Evolutionary conservation across 306 rosid species (phyloP).

Genomic region (Lithocarpus polystachyus): DNA sequence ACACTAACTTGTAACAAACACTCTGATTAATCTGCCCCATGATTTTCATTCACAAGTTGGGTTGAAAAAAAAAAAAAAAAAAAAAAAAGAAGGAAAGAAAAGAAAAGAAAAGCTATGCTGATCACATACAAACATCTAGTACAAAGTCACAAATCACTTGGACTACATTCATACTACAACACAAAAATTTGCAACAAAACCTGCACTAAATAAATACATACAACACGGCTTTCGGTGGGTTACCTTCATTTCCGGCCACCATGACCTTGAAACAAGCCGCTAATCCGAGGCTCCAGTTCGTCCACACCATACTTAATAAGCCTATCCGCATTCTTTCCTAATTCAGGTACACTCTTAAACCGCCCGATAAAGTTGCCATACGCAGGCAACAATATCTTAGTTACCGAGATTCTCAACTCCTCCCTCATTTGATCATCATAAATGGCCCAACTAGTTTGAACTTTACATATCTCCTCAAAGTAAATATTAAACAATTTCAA

Average conservation of each 20-base stretch:
- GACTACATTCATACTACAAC: conserved; percentile 16
- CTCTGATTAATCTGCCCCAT: background rate
- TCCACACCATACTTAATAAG: conserved; percentile 52
- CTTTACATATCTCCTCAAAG: conserved; percentile 71
- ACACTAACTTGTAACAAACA: background rate
- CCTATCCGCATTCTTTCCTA: conserved; percentile 57
- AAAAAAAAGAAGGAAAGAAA: background rate
- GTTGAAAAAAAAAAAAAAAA: background rate
- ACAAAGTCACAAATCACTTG: conserved; percentile 24
- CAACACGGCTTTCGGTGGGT: conserved; percentile 21
- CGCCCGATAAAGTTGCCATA: conserved; percentile 63
- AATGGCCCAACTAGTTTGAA: conserved; percentile 66
- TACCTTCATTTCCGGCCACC: conserved; percentile 57
- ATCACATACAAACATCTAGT: conserved; percentile 9
- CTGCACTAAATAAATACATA: conserved; percentile 37
- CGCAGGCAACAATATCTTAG: conserved; percentile 58
- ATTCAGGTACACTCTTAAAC: conserved; percentile 52
- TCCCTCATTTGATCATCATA: conserved; percentile 75
- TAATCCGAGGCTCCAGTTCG: conserved; percentile 55
- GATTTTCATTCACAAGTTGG: conserved; percentile 1
- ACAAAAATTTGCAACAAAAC: conserved; percentile 29
- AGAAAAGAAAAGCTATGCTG: conserved; percentile 5
- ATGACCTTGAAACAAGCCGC: conserved; percentile 53
- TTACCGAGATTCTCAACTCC: conserved; percentile 58
- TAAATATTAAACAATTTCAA: conserved; percentile 52